phyloP scores from a whole-genome alignment of 805 yeast genomes.

The Ogataea paradorogensis region DNA sequence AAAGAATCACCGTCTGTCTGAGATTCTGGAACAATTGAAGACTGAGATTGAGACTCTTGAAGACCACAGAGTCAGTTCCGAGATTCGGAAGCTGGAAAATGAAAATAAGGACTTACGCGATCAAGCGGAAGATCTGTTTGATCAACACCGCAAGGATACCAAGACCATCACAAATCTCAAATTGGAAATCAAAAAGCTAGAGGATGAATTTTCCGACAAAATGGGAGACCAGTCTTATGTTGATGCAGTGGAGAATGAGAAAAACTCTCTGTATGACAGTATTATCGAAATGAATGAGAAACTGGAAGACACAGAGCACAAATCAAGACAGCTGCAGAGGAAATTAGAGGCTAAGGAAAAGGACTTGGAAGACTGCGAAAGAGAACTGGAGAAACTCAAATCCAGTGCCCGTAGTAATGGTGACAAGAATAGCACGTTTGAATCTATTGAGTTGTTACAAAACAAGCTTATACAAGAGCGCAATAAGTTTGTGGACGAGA shows the following conservation, averaged over 20 bases:
- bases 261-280: constrained; percentile 20
- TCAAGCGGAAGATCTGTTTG: constrained; percentile 5
- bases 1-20: constrained; percentile 5
- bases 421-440: constrained; percentile 17
- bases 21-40: constrained; percentile 6
- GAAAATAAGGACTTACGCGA: constrained; percentile 5
- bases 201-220: constrained; percentile 2
- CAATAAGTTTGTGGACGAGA: constrained; percentile 17
- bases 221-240: constrained; percentile 26
- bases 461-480: constrained; percentile 14
- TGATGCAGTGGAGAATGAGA: constrained; percentile 30
- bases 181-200: constrained; percentile 6
- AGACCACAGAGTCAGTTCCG: constrained; percentile 1
- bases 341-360: constrained; percentile 10
- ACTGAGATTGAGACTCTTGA: constrained; percentile 4
- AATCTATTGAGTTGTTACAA: constrained; percentile 12
- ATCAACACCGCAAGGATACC: constrained; percentile 5
- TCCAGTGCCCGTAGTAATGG: constrained; percentile 20
- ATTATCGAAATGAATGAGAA: constrained; percentile 16
- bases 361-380: constrained; percentile 3
- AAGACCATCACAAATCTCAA: constrained; percentile 7
- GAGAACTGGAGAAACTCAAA: constrained; percentile 9
- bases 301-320: constrained; percentile 11
- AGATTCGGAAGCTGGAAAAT: constrained; percentile 1
- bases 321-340: constrained; percentile 21